A percentile compares a stretch with the other conserved stretches of the same genome.
Conservation (phyloP, 2,329 filamentous ascomycete genomes). For the Dactylellina haptotyla region DNA sequence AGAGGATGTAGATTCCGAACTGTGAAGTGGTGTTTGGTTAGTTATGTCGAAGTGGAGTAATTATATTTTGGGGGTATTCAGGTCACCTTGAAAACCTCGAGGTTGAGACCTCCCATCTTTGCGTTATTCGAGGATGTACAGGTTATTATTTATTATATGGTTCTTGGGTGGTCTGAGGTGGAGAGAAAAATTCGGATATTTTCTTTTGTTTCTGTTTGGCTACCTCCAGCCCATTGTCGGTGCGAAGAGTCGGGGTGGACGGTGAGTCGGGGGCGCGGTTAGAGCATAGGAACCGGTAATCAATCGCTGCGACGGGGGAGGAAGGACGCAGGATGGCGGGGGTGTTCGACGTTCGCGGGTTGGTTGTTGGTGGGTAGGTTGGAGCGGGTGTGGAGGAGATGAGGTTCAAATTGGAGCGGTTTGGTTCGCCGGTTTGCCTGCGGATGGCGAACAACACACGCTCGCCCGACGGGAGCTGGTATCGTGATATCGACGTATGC, state of each 20-base stretch:
- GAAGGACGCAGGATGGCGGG: too few relatives aligned
- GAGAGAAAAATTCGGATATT: neutral
- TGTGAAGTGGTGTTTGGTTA: constrained; percentile 61
- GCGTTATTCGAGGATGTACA: neutral
- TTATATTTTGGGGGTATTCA: constrained; percentile 5
- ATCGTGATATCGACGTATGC: too few relatives aligned
- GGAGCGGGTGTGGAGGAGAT: neutral
- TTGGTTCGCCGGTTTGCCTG: neutral
- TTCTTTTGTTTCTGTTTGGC: neutral
- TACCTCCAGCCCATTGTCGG: constrained; percentile 38
- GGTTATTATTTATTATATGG: neutral
- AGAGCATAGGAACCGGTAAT: neutral
- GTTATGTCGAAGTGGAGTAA: constrained; percentile 13
- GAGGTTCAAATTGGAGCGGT: neutral
- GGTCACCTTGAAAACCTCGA: constrained; percentile 91
- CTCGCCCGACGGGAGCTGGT: too few relatives aligned
- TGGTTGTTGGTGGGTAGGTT: neutral
- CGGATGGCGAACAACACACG: too few relatives aligned
- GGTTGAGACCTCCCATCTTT: constrained; percentile 81
- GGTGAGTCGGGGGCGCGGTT: neutral
- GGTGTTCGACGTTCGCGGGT: neutral
- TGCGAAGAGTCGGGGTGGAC: neutral
- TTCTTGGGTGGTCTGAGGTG: neutral
- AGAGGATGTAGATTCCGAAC: constrained; percentile 99
- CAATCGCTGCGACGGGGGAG: neutral